Conservation (phyloP, 1,139 yeast genomes). For the Geotrichum histeridarum region DNA sequence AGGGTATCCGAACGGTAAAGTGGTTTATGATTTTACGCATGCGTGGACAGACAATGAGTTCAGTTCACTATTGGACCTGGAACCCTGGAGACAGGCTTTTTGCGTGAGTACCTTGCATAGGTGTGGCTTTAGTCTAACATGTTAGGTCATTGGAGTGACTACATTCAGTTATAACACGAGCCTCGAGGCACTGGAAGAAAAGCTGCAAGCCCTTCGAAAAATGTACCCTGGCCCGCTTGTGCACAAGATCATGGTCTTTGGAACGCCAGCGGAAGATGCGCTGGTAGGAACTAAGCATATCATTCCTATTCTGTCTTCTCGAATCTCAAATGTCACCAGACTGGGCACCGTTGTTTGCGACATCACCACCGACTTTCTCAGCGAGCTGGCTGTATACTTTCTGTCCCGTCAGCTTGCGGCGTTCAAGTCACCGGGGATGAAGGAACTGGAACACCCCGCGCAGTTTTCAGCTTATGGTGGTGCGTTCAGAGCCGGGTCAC, state of each 20-base stretch:
- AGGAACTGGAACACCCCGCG: slow-evolving; percentile 28
- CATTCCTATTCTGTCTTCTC: slow-evolving; percentile 32
- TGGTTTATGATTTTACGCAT: slow-evolving; percentile 54
- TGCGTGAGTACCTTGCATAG: slow-evolving; percentile 14
- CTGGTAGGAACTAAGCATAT: slow-evolving; percentile 31
- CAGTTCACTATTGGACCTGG: slow-evolving; percentile 74
- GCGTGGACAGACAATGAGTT: slow-evolving; percentile 52
- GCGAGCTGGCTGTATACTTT: slow-evolving; percentile 62
- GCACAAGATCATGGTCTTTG: slow-evolving; percentile 59
- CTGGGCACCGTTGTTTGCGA: slow-evolving; percentile 73
- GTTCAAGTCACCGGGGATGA: slow-evolving; percentile 35
- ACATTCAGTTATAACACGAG: slow-evolving; percentile 39
- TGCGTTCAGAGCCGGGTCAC: slow-evolving; percentile 7
- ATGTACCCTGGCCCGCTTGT: slow-evolving; percentile 57
- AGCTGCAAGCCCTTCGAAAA: slow-evolving; percentile 40
- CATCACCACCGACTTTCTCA: slow-evolving; percentile 57
- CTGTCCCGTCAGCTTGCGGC: slow-evolving; percentile 35
- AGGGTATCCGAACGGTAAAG: slow-evolving; percentile 71
- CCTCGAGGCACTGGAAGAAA: slow-evolving; percentile 32
- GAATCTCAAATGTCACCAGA: slow-evolving; percentile 37
- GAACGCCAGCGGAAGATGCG: slow-evolving; percentile 41
- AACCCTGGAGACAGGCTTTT: slow-evolving; percentile 66
- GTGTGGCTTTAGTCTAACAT: slow-evolving; percentile 2
- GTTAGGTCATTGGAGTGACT: slow-evolving; percentile 55
- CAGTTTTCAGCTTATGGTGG: slow-evolving; percentile 2